phyloP scores from a whole-genome alignment of 306 rosid genomes.

The Vigna angularis region DNA sequence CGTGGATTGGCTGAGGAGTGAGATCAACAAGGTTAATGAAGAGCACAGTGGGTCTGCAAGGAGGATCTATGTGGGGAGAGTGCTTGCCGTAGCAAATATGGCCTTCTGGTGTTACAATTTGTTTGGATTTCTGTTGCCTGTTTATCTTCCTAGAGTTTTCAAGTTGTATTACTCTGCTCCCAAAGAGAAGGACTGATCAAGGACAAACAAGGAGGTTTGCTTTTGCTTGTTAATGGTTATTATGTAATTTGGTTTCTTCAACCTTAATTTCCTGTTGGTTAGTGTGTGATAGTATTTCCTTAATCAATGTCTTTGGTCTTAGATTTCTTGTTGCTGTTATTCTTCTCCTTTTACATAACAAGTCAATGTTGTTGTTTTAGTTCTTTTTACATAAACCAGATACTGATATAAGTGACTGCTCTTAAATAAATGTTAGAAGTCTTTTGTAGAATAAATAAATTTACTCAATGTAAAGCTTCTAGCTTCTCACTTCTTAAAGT shows the following conservation, averaged over 20 bases:
- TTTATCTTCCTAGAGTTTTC: slow-evolving; percentile 90
- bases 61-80: slow-evolving; percentile 67
- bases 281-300: slow-evolving; percentile 12
- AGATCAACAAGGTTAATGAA: slow-evolving; percentile 59
- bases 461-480: too few species aligned
- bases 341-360: neutral
- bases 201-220: slow-evolving; percentile 18
- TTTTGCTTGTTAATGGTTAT: neutral
- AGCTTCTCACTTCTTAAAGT: too few species aligned
- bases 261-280: slow-evolving; percentile 8
- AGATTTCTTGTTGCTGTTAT: neutral
- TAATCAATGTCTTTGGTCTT: slow-evolving; percentile 23
- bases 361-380: too few species aligned
- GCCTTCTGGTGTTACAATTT: slow-evolving; percentile 90
- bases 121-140: slow-evolving; percentile 87
- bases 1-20: slow-evolving; percentile 76
- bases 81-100: slow-evolving; percentile 84
- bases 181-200: slow-evolving; percentile 50
- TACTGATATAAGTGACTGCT: too few species aligned
- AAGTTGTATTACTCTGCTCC: slow-evolving; percentile 60
- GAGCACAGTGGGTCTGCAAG: slow-evolving; percentile 58
- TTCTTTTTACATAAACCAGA: too few species aligned
- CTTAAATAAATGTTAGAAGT: too few species aligned
- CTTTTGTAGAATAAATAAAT: too few species aligned
- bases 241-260: slow-evolving; percentile 24